Base-by-base conservation (phyloP, 176 grass and related monocot genomes). In the Alopecurus myosuroides region DNA sequence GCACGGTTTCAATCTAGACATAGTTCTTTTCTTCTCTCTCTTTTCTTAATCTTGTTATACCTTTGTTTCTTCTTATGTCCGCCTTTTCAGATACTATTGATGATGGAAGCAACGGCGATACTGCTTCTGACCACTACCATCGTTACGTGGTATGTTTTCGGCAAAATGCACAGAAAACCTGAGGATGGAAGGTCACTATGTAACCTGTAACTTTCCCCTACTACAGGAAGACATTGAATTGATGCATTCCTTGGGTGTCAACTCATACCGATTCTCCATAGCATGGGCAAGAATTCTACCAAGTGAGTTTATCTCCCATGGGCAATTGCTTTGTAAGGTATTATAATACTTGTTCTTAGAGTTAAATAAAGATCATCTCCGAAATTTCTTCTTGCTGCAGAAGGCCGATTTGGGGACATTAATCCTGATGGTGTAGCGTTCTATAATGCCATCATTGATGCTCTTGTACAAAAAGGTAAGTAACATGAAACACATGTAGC, bases 201-300 rank as follows among this genome's bases (percentile, higher is more conserved):
- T 33, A 63, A 62, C 29, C n/a, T 57, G 53, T 46, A 42, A 22
- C 10, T 31, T 22, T 42, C 28, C 37, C 18, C 9, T 88, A 18
- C 36, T 82, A 22, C 75, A 91, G 94, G 87, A 93, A 41, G 94
- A 93, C 72, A 87, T 93, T 9, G 70, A 89, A 4, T 36, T 84
- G 56, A 91, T 97, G 91, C 56, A 78, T 36, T 84, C 78, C 36
- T 65, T 97, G 56, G 91, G 91, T 23, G 63, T 91, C 23, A 93
- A 91, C 82, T 88, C 89, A 0, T 97, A 97, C 71, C 74, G 94
- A 28, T 96, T 97, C 88, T 97, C 94, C 73, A 91, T 93, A 85
- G 58, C 94, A 25, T 93, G 86, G 89, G 29, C 94, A 55, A 89
- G 94, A 71, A 88, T 93, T 67, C 74, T 97, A 41, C 94, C 94